Percentiles rank a stretch among this genome's conserved stretches.
Conservation (phyloP, 1,139 yeast species). For the Geotrichum cucujoidarum region DNA sequence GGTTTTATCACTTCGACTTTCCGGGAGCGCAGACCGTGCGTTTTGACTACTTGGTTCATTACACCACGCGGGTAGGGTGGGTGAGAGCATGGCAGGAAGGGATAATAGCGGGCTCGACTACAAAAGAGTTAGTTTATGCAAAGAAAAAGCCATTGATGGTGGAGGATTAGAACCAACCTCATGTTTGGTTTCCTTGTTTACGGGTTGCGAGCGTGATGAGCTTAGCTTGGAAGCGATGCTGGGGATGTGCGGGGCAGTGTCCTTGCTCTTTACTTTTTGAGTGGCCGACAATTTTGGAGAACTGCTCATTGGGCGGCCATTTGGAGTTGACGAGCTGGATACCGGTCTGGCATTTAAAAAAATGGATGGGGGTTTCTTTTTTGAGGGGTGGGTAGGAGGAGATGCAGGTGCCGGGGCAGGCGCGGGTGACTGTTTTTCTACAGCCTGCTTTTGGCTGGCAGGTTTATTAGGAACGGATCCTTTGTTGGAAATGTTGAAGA, state of each 20-base stretch:
- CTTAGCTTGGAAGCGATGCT: neutral
- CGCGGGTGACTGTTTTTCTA: no score
- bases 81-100: slow-evolving; percentile 38
- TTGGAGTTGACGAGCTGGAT: neutral
- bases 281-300: neutral
- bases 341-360: slow-evolving; percentile 1
- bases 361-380: slow-evolving; percentile 1
- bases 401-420: neutral
- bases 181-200: slow-evolving; percentile 6
- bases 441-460: no score
- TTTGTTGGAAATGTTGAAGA: slow-evolving; percentile 7
- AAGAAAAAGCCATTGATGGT: neutral
- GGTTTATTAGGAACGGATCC: neutral
- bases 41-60: slow-evolving; percentile 20
- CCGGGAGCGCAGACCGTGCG: slow-evolving; percentile 21
- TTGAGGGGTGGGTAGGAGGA: neutral
- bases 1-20: neutral
- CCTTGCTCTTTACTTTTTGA: neutral
- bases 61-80: slow-evolving; percentile 35
- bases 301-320: slow-evolving; percentile 2
- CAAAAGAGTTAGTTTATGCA: neutral
- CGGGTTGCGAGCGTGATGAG: slow-evolving; percentile 3
- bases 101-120: slow-evolving; percentile 23
- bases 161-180: slow-evolving; percentile 8
- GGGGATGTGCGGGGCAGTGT: neutral